Evolutionary conservation across 106 monocot genomes (phyloP), one percentile per base, ranked within the genome.

Genomic region (Apostasia shenzhenica): DNA sequence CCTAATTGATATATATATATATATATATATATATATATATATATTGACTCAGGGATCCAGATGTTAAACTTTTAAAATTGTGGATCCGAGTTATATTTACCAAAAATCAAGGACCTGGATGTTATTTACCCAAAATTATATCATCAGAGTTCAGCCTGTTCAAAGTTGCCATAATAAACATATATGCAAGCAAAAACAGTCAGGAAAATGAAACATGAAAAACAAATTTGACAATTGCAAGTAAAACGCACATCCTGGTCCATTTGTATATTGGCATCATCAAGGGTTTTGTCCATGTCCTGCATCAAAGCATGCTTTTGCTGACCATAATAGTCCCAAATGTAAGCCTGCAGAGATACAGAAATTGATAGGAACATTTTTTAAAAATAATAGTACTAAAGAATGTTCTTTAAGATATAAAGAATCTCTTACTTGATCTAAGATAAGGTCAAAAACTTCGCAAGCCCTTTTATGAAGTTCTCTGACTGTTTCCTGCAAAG

Each of bases 211-310:
- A 54, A 40, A 54, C 67, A 37, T 3, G 42, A 54, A 67, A 6
- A 26, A 45, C 43, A 65, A 50, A 66, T 2, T n/a, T 66, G 14
- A 50, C 38, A 48, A 1, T 48, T 9, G 7, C 10, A 68, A 41
- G 8, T 55, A 39, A 73, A 39, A 75, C 86, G 10, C 70, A 90
- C 89, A 77, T 92, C 89, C 72, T 99, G 97, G 75, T 99, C 89
- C 92, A 92, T 99, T 78, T 99, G 92, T 85, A 99, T 99, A 70
- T 99, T 85, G 56, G 90, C 89, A 78, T 99, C 92, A 73, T 99
- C 97, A 55, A 92, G 83, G 43, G 97, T 87, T 79, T 90, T 92
- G 10, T 92, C 97, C 89, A 99, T 87, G 79, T 85, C 87, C 74
- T 92, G 85, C 97, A 99, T 90, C 77, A 99, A 74, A 72, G 84